Percentiles rank a stretch among this genome's conserved stretches.
Conservation (phyloP, 2,329 filamentous ascomycete genomes). For the Paramyrothecium roridum region DNA sequence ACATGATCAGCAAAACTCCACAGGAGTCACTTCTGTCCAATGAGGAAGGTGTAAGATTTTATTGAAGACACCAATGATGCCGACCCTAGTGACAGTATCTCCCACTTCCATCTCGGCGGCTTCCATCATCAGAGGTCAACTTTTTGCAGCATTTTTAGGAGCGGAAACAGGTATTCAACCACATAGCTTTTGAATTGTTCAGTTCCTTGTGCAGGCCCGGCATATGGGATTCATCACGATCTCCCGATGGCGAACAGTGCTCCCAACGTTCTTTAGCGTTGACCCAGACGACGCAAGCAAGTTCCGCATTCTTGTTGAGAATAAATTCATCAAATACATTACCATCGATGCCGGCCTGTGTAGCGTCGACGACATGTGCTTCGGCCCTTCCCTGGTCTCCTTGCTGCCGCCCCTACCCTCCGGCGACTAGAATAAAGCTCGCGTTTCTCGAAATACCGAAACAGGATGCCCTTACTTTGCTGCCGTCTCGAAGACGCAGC, state of each 20-base stretch:
- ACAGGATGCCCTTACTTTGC: constrained; percentile 22
- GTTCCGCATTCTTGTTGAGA: constrained; percentile 33
- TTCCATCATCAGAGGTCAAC: too few relatives aligned
- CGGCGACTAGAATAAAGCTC: constrained; percentile 37
- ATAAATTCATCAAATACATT: constrained; percentile 35
- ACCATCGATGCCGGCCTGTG: constrained; percentile 31
- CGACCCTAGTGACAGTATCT: too few relatives aligned
- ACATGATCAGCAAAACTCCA: too few relatives aligned
- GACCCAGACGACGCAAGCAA: constrained; percentile 25
- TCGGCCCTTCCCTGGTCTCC: constrained; percentile 24
- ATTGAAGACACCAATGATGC: too few relatives aligned
- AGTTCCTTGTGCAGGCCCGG: background rate
- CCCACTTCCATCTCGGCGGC: too few relatives aligned
- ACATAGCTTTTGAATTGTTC: too few relatives aligned
- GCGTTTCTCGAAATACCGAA: constrained; percentile 21
- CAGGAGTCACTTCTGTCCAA: too few relatives aligned
- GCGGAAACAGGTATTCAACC: too few relatives aligned
- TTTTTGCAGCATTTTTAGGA: too few relatives aligned
- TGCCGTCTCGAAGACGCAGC: constrained; percentile 13
- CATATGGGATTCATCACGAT: background rate
- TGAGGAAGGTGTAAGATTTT: too few relatives aligned
- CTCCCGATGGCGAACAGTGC: background rate
- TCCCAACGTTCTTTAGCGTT: constrained; percentile 16
- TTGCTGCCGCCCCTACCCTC: constrained; percentile 31
- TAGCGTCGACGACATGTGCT: constrained; percentile 26